These are phyloP conservation scores for Trichoderma citrinoviride DNA, from an alignment of 2,329 filamentous ascomycete genomes.

Conservation along the genomic window DNA sequence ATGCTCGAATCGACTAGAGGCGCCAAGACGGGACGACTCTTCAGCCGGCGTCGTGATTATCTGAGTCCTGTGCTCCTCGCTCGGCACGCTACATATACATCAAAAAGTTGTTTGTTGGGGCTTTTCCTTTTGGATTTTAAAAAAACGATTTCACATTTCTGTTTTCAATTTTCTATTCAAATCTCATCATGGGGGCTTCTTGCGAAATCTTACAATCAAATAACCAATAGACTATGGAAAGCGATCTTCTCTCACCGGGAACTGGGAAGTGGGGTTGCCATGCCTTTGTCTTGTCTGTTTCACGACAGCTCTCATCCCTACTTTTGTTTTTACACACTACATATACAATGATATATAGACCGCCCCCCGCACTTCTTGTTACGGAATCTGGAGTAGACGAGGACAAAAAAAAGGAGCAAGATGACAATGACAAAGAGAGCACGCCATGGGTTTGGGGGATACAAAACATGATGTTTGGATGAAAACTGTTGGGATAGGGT, in stretches of 20 bases:
- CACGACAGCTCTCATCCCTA: slow-evolving; percentile 4
- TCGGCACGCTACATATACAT: slow-evolving; percentile 14
- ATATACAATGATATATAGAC: slow-evolving; percentile 11
- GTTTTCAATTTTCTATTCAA: background rate
- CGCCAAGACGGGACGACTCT: slow-evolving; percentile 1
- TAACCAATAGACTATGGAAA: slow-evolving; percentile 23
- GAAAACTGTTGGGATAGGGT: slow-evolving; percentile 2
- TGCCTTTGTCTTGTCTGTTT: slow-evolving; percentile 13
- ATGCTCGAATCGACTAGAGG: background rate
- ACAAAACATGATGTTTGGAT: background rate
- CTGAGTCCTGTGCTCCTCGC: background rate
- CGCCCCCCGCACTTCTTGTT: background rate
- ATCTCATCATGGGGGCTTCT: slow-evolving; percentile 7
- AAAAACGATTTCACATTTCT: slow-evolving; percentile 2
- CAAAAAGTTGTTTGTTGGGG: slow-evolving; percentile 18
- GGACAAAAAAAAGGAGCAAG: background rate
- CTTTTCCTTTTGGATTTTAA: background rate
- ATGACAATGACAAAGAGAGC: background rate
- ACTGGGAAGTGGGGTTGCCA: background rate
- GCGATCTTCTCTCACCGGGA: slow-evolving; percentile 11
- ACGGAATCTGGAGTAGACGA: background rate
- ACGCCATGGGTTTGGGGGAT: background rate
- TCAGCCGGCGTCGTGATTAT: background rate
- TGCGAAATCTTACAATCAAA: slow-evolving; percentile 18
- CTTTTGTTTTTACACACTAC: background rate